Evolutionary conservation across 371 early-diverging fungal species (phyloP).

Genomic region (Amoeboaphelidium occidentale): DNA sequence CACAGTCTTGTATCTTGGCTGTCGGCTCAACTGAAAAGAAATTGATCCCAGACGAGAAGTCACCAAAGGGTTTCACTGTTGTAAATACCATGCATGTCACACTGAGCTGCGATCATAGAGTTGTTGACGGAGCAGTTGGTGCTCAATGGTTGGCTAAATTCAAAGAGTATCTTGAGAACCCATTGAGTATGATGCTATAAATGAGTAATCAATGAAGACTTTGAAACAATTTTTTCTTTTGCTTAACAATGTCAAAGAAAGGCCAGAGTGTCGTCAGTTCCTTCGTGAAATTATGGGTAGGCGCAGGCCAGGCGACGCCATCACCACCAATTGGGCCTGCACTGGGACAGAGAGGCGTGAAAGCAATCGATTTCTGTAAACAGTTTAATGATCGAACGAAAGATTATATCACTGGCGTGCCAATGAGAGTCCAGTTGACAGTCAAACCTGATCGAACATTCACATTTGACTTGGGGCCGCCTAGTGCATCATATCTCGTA

Average conservation of each 20-base stretch:
- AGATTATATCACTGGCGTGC: slow-evolving; percentile 37
- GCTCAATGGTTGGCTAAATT: slow-evolving; percentile 76
- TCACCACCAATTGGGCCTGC: slow-evolving; percentile 90
- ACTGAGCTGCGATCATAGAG: slow-evolving; percentile 81
- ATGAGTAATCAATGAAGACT: neutral
- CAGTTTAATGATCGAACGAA: slow-evolving; percentile 91
- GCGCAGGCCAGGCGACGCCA: slow-evolving; percentile 80
- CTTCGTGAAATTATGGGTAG: slow-evolving; percentile 15
- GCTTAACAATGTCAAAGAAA: no score
- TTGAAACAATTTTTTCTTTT: no score
- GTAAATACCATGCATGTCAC: slow-evolving; percentile 61
- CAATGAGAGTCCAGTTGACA: slow-evolving; percentile 54
- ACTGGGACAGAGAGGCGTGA: slow-evolving; percentile 86
- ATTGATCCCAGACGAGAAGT: slow-evolving; percentile 43
- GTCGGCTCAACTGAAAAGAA: slow-evolving; percentile 63
- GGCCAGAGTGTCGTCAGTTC: no score
- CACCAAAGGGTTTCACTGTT: slow-evolving; percentile 28
- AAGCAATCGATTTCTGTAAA: slow-evolving; percentile 95
- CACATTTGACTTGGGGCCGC: slow-evolving; percentile 61
- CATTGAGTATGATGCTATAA: slow-evolving; percentile 70
- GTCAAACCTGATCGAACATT: slow-evolving; percentile 74
- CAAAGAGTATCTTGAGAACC: slow-evolving; percentile 87
- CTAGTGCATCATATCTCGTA: slow-evolving; percentile 68
- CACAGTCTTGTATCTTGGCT: slow-evolving; percentile 81
- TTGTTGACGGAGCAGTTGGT: slow-evolving; percentile 87